Evolutionary conservation across 2,329 filamentous ascomycete species (phyloP).

Genomic region (Aspergillus unguis): DNA sequence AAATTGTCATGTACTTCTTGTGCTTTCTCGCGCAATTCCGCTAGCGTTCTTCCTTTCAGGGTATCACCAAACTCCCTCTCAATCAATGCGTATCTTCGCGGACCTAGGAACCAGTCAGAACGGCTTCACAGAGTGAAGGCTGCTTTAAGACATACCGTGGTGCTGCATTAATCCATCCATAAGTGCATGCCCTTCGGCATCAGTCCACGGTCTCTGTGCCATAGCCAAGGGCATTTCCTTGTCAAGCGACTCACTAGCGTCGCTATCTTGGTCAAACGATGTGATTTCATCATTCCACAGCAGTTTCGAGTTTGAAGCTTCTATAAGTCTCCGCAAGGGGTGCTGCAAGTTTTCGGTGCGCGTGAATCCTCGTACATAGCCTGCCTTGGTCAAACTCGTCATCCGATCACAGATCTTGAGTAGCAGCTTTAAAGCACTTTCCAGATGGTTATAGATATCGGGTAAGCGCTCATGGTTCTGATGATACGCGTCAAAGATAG

Average conservation of each 20-base stretch:
- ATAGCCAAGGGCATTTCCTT: not conserved
- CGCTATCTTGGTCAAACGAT: not conserved
- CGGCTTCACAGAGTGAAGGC: not conserved
- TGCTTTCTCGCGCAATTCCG: constrained; percentile 20
- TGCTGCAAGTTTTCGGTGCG: constrained; percentile 8
- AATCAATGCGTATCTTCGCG: constrained; percentile 27
- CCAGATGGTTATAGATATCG: constrained; percentile 17
- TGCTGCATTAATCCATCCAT: constrained; percentile 25
- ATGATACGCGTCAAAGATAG: constrained; percentile 22
- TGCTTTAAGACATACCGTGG: constrained; percentile 14
- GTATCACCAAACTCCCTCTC: constrained; percentile 14
- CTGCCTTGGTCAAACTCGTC: constrained; percentile 5
- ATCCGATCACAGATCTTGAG: constrained; percentile 16
- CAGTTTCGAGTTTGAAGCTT: constrained; percentile 8
- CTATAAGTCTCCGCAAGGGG: constrained; percentile 14
- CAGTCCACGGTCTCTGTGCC: constrained; percentile 18
- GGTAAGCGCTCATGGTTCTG: constrained; percentile 10
- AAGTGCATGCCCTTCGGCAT: constrained; percentile 22
- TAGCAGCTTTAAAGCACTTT: constrained; percentile 17
- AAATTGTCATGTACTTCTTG: constrained; percentile 11
- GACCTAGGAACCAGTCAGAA: constrained; percentile 11
- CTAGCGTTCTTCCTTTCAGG: constrained; percentile 16
- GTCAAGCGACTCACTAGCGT: not conserved
- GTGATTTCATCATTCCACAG: not conserved
- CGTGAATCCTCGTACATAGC: constrained; percentile 9